Evolutionary conservation across 495 filamentous ascomycete genomes (phyloP).

Genomic region (Podospora fimiseda): DNA sequence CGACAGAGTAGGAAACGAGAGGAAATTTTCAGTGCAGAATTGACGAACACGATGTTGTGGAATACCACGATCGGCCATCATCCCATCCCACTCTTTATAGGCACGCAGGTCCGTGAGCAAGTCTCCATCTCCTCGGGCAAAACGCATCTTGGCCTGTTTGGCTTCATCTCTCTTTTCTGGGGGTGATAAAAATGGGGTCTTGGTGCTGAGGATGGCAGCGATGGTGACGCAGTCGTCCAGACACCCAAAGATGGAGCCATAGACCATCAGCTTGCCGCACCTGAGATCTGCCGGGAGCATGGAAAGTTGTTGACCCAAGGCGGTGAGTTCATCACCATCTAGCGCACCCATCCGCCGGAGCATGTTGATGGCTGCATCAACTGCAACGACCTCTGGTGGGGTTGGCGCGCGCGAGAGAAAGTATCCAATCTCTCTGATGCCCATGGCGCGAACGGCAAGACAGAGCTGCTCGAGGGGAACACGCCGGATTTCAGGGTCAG

Average conservation of each 20-base stretch:
- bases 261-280: conserved; percentile 91
- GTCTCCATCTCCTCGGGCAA: conserved; percentile 75
- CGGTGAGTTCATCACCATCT: conserved; percentile 76
- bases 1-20: conserved; percentile 72
- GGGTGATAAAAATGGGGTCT: conserved; percentile 77
- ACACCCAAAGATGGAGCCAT: conserved; percentile 87
- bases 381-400: conserved; percentile 74
- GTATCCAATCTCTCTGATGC: conserved; percentile 65
- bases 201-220: conserved; percentile 78
- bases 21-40: conserved; percentile 84
- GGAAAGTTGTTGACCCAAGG: conserved; percentile 80
- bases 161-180: conserved; percentile 74
- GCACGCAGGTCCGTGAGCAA: conserved; percentile 79
- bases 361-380: conserved; percentile 73
- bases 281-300: conserved; percentile 93
- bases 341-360: conserved; percentile 83
- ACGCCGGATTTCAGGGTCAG: conserved; percentile 87
- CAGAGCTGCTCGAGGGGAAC: conserved; percentile 94
- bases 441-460: conserved; percentile 91
- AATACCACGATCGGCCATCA: conserved; percentile 44
- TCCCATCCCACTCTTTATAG: conserved; percentile 70
- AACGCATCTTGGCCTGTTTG: conserved; percentile 66
- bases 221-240: conserved; percentile 86
- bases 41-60: conserved; percentile 58
- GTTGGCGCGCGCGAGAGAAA: conserved; percentile 86